Evolutionary conservation across 208 protist species (phyloP).

Genomic region (Leishmania gerbilli): DNA sequence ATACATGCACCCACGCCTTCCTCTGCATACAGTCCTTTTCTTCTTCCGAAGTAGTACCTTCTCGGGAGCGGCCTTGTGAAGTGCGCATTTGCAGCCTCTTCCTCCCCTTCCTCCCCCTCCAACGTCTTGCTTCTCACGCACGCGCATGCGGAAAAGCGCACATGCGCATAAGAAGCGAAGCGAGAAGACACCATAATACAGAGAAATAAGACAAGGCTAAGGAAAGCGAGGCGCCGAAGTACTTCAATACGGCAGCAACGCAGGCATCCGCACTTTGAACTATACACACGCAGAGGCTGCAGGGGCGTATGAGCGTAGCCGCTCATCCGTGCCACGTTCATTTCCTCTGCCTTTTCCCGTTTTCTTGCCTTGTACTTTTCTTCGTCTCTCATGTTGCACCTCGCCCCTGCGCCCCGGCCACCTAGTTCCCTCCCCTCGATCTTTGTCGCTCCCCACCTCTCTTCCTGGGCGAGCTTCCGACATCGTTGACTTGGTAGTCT

Average conservation of each 20-base stretch:
- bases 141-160: neutral
- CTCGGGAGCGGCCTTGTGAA: neutral
- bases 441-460: neutral
- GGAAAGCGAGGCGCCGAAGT: neutral
- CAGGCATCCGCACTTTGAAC: neutral
- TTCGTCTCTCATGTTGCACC: neutral
- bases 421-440: neutral
- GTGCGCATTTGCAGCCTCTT: neutral
- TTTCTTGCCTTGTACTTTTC: neutral
- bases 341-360: constrained; percentile 6
- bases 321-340: constrained; percentile 1
- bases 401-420: neutral
- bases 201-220: too few species aligned
- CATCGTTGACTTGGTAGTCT: neutral
- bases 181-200: neutral
- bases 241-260: neutral
- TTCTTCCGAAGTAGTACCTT: neutral
- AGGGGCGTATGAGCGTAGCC: neutral
- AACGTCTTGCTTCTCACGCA: neutral
- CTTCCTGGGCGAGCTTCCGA: neutral
- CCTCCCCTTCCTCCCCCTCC: neutral
- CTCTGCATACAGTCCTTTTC: neutral
- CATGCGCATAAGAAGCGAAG: too few species aligned
- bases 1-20: neutral
- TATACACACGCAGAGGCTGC: neutral